Percentiles rank a stretch among this genome's conserved stretches.
Evolutionary conservation across 164 flowering plant species (phyloP).

Genomic region (Magnolia changhungtana): DNA sequence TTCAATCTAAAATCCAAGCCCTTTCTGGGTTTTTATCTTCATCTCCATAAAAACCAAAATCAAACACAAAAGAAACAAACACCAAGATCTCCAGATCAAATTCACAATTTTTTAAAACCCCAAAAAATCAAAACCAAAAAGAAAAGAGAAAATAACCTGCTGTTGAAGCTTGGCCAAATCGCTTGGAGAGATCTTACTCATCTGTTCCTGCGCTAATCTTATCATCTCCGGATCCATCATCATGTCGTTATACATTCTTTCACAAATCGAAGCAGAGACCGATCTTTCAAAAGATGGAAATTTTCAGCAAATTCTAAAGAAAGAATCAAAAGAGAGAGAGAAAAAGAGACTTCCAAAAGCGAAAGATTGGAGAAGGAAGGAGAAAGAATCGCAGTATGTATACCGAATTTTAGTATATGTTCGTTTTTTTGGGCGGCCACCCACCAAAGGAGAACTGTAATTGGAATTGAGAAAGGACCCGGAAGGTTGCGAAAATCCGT

Average conservation of each 20-base stretch:
- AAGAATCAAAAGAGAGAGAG: neutral
- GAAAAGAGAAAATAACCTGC: slow-evolving; percentile 44
- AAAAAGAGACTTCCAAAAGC: neutral
- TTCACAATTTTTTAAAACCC: neutral
- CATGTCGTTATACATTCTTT: slow-evolving; percentile 39
- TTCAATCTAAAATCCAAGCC: neutral
- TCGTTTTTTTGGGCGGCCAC: neutral
- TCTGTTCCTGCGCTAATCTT: slow-evolving; percentile 84
- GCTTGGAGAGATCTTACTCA: slow-evolving; percentile 82
- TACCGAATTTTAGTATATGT: neutral
- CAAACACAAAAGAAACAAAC: neutral
- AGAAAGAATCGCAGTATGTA: neutral
- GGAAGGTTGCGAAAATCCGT: no score
- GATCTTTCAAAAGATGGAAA: neutral
- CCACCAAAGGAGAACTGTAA: neutral
- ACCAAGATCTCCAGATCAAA: slow-evolving; percentile 1
- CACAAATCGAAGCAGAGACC: neutral
- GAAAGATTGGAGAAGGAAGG: neutral
- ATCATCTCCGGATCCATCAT: slow-evolving; percentile 98
- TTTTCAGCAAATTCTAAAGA: neutral
- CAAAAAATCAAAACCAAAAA: slow-evolving; percentile 2
- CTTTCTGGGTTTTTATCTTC: neutral
- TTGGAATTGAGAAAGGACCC: neutral
- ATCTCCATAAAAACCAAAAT: neutral
- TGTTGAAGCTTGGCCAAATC: slow-evolving; percentile 83